Conservation (phyloP, 2,329 filamentous ascomycete species). For the Aspergillus floridensis region DNA sequence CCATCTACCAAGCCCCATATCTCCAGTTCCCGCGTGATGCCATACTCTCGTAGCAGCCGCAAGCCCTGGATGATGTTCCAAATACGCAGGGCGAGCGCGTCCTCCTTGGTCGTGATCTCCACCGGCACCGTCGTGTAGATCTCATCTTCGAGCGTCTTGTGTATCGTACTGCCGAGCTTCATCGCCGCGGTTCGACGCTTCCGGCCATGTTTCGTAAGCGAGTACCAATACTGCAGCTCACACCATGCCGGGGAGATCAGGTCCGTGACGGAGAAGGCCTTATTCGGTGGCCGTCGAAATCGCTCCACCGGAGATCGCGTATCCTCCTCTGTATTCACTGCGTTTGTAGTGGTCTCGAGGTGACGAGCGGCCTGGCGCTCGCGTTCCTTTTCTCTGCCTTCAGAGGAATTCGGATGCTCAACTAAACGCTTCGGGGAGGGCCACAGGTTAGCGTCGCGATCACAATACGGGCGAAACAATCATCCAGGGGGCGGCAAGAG, state of each 20-base stretch:
- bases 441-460: conserved; percentile 55
- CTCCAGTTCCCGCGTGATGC: conserved; percentile 72
- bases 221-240: conserved; percentile 90
- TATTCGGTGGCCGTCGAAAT: conserved; percentile 74
- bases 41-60: conserved; percentile 67
- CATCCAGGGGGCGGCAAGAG: conserved; percentile 28
- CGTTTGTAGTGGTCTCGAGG: conserved; percentile 24
- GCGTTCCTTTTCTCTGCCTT: conserved; percentile 35
- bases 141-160: conserved; percentile 80
- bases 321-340: conserved; percentile 36
- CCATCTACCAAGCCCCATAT: conserved; percentile 84
- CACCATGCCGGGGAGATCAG: conserved; percentile 90
- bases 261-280: conserved; percentile 82
- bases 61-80: conserved; percentile 92
- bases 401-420: conserved; percentile 46
- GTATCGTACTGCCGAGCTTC: conserved; percentile 75
- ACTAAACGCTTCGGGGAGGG: conserved; percentile 59
- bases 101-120: conserved; percentile 70
- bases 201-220: conserved; percentile 71
- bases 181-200: conserved; percentile 77
- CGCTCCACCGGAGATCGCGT: conserved; percentile 66
- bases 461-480: neutral
- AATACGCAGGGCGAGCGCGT: conserved; percentile 74
- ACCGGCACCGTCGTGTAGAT: conserved; percentile 75
- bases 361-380: conserved; percentile 28